These are phyloP conservation scores for Salicornia ramosissima DNA, from an alignment of 148 eudicot genomes.

Conservation along the genomic window DNA sequence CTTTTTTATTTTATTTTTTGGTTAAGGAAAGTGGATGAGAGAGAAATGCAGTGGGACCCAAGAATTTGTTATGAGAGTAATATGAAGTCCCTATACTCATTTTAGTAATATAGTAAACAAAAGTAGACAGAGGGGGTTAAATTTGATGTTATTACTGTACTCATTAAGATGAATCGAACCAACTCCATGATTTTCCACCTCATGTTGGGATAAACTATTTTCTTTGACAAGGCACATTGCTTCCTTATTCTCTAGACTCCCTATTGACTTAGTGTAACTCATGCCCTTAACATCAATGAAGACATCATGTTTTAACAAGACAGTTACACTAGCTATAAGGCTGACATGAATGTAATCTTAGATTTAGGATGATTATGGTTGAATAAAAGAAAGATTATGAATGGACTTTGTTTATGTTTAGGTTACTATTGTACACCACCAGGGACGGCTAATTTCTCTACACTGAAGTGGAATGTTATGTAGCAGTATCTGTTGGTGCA, in stretches of 20 bases:
- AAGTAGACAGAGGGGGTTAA: no score
- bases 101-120: no score
- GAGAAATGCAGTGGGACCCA: no score
- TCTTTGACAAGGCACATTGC: background rate
- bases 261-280: background rate
- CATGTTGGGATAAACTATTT: no score
- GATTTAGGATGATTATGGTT: background rate
- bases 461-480: background rate
- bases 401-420: background rate
- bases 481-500: background rate
- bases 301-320: background rate
- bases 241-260: background rate
- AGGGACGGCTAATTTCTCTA: background rate
- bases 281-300: background rate
- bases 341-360: background rate
- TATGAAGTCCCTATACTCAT: no score
- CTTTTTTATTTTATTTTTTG: no score
- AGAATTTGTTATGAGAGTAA: no score
- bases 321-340: background rate
- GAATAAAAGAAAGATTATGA: background rate
- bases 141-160: no score
- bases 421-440: background rate
- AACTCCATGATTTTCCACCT: no score
- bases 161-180: no score
- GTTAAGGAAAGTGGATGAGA: no score